These are phyloP conservation scores for Monosporascus cannonballus DNA, from an alignment of 2,329 filamentous ascomycete species.

Conservation along the genomic window DNA sequence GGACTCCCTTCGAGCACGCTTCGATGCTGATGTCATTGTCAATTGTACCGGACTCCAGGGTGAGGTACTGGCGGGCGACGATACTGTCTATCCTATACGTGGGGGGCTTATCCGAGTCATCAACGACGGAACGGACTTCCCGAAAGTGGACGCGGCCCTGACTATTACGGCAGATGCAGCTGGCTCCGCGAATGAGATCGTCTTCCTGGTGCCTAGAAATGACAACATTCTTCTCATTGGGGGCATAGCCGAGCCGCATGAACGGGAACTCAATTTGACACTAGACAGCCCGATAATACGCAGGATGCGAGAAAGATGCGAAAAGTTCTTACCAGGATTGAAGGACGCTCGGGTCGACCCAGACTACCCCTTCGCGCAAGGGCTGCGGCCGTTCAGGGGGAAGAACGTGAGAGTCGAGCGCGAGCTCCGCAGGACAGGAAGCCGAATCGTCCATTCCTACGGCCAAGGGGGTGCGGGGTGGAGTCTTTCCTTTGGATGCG, in stretches of 20 bases:
- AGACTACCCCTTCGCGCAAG: constrained; percentile 37
- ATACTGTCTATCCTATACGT: constrained; percentile 35
- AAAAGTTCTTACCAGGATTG: constrained; percentile 34
- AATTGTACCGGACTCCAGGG: constrained; percentile 36
- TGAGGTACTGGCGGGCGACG: constrained; percentile 30
- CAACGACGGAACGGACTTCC: constrained; percentile 37
- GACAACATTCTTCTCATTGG: constrained; percentile 37
- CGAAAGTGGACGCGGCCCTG: constrained; percentile 33
- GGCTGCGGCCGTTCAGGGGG: constrained; percentile 33
- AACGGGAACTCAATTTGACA: constrained; percentile 31
- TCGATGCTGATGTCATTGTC: constrained; percentile 35
- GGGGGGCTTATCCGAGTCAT: constrained; percentile 38
- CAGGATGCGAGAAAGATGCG: constrained; percentile 36
- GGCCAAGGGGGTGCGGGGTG: constrained; percentile 40
- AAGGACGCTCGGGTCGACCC: constrained; percentile 33
- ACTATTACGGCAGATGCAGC: constrained; percentile 34
- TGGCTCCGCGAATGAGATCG: constrained; percentile 30
- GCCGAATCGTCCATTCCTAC: constrained; percentile 37
- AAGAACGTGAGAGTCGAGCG: constrained; percentile 37
- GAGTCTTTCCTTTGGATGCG: constrained; percentile 34
- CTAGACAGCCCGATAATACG: constrained; percentile 32
- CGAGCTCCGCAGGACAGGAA: constrained; percentile 27
- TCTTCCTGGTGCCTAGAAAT: constrained; percentile 38
- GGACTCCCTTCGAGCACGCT: constrained; percentile 24
- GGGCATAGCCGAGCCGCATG: constrained; percentile 30